Percentiles rank a stretch among this genome's conserved stretches.
These are phyloP conservation scores for Ophiosphaerella herpotricha DNA, from an alignment of 2,329 filamentous ascomycete species.

Conservation along the genomic window DNA sequence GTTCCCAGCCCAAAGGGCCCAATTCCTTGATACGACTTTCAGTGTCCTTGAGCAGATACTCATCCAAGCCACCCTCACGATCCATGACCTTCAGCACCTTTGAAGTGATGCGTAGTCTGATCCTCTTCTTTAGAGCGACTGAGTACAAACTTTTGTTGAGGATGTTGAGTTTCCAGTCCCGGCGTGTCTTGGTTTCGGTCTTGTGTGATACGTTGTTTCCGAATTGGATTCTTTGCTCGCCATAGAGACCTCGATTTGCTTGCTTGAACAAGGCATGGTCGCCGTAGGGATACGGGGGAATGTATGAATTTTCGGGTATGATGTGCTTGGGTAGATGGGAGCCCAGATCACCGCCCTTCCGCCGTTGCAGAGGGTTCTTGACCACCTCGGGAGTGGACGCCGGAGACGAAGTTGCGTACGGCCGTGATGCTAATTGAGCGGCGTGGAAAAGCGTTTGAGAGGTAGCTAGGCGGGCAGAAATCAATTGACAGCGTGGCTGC, in stretches of 20 bases:
- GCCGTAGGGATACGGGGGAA: conserved; percentile 71
- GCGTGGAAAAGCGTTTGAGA: conserved; percentile 13
- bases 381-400: conserved; percentile 5
- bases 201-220: conserved; percentile 76
- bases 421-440: conserved; percentile 24
- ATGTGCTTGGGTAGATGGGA: conserved; percentile 42
- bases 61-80: conserved; percentile 85
- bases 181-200: conserved; percentile 71
- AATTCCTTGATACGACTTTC: conserved; percentile 79
- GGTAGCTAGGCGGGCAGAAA: conserved; percentile 25
- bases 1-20: conserved; percentile 85
- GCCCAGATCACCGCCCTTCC: conserved; percentile 41
- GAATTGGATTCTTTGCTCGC: conserved; percentile 71
- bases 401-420: conserved; percentile 31
- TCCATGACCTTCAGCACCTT: conserved; percentile 70
- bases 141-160: conserved; percentile 69
- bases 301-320: conserved; percentile 33
- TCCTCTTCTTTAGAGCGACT: conserved; percentile 62
- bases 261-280: conserved; percentile 75
- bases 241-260: conserved; percentile 76
- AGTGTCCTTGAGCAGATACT: conserved; percentile 85
- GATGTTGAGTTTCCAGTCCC: conserved; percentile 77
- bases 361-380: conserved; percentile 34
- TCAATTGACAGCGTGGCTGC: conserved; percentile 37
- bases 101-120: conserved; percentile 72